Conservation (phyloP, 208 protist genomes). For the Trypanosoma mega region DNA sequence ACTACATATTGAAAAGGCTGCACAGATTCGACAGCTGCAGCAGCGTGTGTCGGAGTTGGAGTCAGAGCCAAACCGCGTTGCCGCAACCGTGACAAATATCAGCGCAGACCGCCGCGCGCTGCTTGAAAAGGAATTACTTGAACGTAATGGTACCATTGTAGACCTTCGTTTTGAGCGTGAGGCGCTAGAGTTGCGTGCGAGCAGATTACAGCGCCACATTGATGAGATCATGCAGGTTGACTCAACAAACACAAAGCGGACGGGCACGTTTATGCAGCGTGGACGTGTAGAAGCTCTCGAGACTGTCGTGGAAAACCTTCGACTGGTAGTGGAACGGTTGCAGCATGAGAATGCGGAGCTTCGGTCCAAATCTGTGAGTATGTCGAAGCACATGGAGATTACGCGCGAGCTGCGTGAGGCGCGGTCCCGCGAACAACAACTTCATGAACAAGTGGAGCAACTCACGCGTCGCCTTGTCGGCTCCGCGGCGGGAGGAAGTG, state of each 20-base stretch:
- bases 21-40: conserved; percentile 40
- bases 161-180: conserved; percentile 77
- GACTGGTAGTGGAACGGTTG: conserved; percentile 69
- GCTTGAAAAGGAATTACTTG: conserved; percentile 42
- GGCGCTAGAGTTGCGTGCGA: conserved; percentile 53
- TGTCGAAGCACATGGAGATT: conserved; percentile 46
- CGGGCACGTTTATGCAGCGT: conserved; percentile 9
- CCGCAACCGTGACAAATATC: conserved; percentile 15
- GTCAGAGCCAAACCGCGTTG: conserved; percentile 35
- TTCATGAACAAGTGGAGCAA: conserved; percentile 37
- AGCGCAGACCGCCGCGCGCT: not conserved
- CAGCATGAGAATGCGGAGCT: conserved; percentile 73
- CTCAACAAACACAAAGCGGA: conserved; percentile 18
- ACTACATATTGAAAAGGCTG: conserved; percentile 47
- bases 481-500: conserved; percentile 14
- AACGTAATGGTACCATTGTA: conserved; percentile 30
- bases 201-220: conserved; percentile 65
- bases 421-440: conserved; percentile 37
- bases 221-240: conserved; percentile 51
- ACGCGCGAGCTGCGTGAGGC: conserved; percentile 60
- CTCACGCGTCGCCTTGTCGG: conserved; percentile 13
- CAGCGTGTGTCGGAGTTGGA: conserved; percentile 26
- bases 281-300: conserved; percentile 35
- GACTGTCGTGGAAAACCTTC: conserved; percentile 72
- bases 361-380: conserved; percentile 31